Conservation (phyloP, 2,329 filamentous ascomycete genomes). For the Epichloe sylvatica region DNA sequence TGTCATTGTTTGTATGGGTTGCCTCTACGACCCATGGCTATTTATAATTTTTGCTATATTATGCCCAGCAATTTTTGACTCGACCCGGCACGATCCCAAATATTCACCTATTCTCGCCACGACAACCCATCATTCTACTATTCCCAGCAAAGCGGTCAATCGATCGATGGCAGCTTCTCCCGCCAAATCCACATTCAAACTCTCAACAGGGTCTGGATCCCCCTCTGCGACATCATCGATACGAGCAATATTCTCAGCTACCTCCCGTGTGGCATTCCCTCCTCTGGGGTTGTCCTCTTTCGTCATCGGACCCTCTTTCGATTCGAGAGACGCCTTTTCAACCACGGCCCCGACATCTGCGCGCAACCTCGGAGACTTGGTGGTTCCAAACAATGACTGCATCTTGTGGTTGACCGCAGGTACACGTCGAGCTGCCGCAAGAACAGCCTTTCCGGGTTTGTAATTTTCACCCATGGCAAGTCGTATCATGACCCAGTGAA, state of each 20-base stretch:
- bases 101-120: background rate
- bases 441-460: slow-evolving; percentile 9
- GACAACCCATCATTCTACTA: background rate
- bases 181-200: background rate
- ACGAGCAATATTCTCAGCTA: background rate
- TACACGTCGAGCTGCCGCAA: slow-evolving; percentile 7
- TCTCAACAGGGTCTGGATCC: background rate
- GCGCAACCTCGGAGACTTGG: background rate
- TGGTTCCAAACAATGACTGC: background rate
- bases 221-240: background rate
- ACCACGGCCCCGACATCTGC: background rate
- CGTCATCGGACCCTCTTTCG: background rate
- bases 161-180: slow-evolving; percentile 1
- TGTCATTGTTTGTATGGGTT: too few relatives aligned
- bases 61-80: too few relatives aligned
- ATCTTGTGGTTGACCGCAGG: background rate
- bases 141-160: slow-evolving; percentile 1
- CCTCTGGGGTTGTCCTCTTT: background rate
- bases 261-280: background rate
- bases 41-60: too few relatives aligned
- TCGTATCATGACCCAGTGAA: slow-evolving; percentile 42
- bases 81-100: background rate
- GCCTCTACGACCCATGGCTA: too few relatives aligned
- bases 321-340: background rate
- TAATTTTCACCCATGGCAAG: slow-evolving; percentile 17